Conservation (phyloP, 1,284 basidiomycete species). For the Malassezia arunalokei region DNA sequence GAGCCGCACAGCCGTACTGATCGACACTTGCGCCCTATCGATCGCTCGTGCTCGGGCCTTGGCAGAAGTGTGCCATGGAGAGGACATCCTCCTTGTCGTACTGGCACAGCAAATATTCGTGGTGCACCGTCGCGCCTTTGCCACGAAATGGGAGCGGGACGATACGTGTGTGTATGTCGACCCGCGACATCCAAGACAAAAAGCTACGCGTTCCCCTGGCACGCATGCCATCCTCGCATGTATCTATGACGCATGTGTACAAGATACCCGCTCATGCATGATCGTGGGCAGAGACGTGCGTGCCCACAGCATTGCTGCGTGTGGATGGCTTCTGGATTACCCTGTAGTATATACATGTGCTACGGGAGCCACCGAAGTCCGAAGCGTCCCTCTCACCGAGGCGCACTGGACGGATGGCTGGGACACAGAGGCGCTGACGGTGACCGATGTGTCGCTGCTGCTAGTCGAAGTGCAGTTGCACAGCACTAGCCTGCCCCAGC, state of each 20-base stretch:
- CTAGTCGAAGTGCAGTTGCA: background rate
- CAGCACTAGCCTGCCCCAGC: background rate
- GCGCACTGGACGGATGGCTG: background rate
- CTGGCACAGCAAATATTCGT: conserved; percentile 9
- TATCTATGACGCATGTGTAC: background rate
- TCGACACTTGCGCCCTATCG: background rate
- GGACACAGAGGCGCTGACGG: background rate
- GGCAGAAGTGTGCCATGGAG: background rate
- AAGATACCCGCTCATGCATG: background rate
- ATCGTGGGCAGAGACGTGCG: background rate
- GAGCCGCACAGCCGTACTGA: background rate
- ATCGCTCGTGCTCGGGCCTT: background rate
- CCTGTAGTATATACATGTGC: conserved; percentile 5
- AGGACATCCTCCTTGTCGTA: background rate
- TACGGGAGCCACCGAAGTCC: background rate
- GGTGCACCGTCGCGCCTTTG: background rate
- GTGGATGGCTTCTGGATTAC: conserved; percentile 10
- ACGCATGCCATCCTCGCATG: background rate
- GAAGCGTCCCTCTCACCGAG: background rate
- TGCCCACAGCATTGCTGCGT: background rate
- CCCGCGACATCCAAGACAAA: background rate
- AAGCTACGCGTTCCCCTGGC: background rate
- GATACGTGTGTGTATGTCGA: background rate
- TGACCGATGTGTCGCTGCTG: background rate
- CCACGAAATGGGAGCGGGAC: background rate